Evolutionary conservation across 2,329 filamentous ascomycete genomes (phyloP).

Genomic region (Beauveria rudraprayagi): DNA sequence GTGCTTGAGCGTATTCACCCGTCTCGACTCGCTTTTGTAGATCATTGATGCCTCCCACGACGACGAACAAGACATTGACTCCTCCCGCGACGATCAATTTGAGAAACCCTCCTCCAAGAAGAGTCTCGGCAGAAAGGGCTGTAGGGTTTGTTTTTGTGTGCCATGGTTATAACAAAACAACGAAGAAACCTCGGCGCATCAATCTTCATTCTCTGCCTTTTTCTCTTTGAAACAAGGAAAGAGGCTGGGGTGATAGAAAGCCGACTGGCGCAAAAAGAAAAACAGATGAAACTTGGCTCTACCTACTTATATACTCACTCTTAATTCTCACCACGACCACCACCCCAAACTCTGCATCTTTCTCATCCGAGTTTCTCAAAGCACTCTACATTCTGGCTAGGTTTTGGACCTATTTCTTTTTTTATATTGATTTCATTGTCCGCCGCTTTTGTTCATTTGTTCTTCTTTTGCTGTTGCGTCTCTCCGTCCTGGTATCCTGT

Average conservation of each 20-base stretch:
- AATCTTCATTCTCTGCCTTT: not conserved
- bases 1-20: slow-evolving; percentile 93
- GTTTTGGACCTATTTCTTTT: not conserved
- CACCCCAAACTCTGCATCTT: not conserved
- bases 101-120: not conserved
- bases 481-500: not conserved
- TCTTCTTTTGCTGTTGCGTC: not conserved
- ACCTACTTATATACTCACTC: slow-evolving; percentile 4
- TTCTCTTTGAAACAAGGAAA: not conserved
- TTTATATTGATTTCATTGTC: not conserved
- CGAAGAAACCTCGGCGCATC: too few relatives aligned
- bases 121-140: not conserved
- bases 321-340: slow-evolving; percentile 3
- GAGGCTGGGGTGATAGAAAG: not conserved
- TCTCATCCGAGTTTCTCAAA: not conserved
- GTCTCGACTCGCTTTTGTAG: slow-evolving; percentile 90
- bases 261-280: not conserved
- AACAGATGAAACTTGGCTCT: not conserved
- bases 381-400: not conserved
- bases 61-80: not conserved
- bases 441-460: not conserved
- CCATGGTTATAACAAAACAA: not conserved
- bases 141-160: not conserved
- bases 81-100: not conserved
- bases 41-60: slow-evolving; percentile 4